phyloP scores from a whole-genome alignment of 2,329 filamentous ascomycete genomes.

The Pseudogymnoascus sp. region DNA sequence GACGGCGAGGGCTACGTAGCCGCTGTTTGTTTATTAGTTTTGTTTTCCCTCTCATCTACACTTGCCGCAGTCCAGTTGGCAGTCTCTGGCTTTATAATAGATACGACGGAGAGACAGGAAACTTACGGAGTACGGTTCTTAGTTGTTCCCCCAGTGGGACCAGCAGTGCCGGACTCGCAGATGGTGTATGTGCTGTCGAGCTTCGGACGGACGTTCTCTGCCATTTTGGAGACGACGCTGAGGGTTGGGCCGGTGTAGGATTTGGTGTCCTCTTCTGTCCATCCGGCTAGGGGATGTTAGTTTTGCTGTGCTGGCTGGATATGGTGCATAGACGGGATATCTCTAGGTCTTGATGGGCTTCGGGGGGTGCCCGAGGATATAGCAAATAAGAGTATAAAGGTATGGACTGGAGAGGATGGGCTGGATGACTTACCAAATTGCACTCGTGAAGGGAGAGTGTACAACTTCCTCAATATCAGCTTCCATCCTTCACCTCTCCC shows the following conservation, averaged over 20 bases:
- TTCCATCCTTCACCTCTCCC: not conserved
- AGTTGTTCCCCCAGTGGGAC: constrained; percentile 48
- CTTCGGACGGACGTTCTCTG: constrained; percentile 45
- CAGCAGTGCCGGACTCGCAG: constrained; percentile 54
- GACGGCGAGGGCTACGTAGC: constrained; percentile 56
- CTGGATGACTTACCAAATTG: constrained; percentile 21
- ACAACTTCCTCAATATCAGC: constrained; percentile 18
- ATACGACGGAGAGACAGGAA: constrained; percentile 11
- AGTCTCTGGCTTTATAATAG: not conserved
- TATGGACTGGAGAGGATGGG: not conserved
- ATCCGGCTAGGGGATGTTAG: constrained; percentile 37
- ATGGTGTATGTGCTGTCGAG: constrained; percentile 48
- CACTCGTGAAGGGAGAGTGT: constrained; percentile 26
- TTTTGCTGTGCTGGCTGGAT: not conserved
- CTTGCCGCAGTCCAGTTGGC: not conserved
- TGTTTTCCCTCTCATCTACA: not conserved
- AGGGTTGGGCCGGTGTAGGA: constrained; percentile 51
- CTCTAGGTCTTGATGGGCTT: not conserved
- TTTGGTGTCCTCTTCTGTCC: constrained; percentile 44
- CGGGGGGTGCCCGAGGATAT: not conserved
- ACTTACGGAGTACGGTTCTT: constrained; percentile 46
- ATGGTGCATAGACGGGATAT: not conserved
- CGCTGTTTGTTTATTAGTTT: constrained; percentile 28
- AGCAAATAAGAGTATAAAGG: not conserved
- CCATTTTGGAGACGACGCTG: constrained; percentile 46